These are phyloP conservation scores for Termitomyces sp. DNA, from an alignment of 768 basidiomycete genomes.

Conservation along the genomic window DNA sequence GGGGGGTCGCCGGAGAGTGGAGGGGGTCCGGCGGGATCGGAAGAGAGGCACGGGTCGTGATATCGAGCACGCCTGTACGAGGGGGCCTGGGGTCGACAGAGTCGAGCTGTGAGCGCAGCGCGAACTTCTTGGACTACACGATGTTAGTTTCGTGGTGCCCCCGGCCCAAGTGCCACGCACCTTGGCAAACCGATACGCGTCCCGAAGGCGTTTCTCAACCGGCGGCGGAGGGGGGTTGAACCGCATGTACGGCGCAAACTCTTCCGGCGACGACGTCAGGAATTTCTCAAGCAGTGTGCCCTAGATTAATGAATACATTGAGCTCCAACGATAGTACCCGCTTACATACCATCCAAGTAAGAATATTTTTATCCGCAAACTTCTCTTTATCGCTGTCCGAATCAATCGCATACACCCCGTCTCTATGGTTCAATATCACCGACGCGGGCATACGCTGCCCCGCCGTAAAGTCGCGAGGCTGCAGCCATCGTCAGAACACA, in stretches of 20 bases:
- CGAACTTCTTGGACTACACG: too few relatives aligned
- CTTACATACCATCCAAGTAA: conserved; percentile 63
- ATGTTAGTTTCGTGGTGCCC: background rate
- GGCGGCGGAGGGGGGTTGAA: conserved; percentile 21
- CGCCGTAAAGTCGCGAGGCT: conserved; percentile 47
- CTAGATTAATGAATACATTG: conserved; percentile 28
- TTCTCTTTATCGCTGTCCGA: conserved; percentile 37
- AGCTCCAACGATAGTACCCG: background rate
- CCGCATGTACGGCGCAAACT: conserved; percentile 56
- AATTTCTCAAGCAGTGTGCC: conserved; percentile 88
- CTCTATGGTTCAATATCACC: conserved; percentile 55
- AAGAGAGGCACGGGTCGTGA: too few relatives aligned
- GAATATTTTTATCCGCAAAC: conserved; percentile 54
- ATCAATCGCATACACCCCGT: conserved; percentile 68
- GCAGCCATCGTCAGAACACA: background rate
- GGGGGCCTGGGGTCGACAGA: too few relatives aligned
- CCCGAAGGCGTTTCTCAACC: conserved; percentile 29
- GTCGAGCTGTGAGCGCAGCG: too few relatives aligned
- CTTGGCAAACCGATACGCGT: conserved; percentile 85
- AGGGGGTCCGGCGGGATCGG: too few relatives aligned
- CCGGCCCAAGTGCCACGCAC: conserved; percentile 30
- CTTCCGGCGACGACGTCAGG: conserved; percentile 57
- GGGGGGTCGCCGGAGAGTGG: too few relatives aligned
- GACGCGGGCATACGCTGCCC: conserved; percentile 76
- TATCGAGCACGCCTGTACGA: too few relatives aligned